Conservation (phyloP, 805 yeast species). For the Candida awuae region DNA sequence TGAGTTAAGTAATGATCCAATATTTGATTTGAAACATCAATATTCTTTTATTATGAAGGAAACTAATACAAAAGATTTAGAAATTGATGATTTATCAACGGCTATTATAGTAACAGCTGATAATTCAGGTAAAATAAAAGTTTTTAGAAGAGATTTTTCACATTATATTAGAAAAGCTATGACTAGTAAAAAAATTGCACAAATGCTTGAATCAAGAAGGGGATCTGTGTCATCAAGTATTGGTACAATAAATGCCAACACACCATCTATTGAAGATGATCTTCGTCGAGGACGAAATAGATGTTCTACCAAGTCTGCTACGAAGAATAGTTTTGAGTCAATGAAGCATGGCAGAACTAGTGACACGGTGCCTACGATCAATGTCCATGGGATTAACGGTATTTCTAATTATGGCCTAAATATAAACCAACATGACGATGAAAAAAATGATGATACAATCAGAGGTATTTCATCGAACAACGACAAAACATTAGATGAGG, state of each 20-base stretch:
- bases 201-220: slow-evolving; percentile 4
- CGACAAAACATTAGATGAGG: no score
- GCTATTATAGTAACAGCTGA: slow-evolving; percentile 71
- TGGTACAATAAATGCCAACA: background rate
- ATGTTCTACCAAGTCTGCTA: no score
- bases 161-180: slow-evolving; percentile 32
- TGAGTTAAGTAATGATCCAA: slow-evolving; percentile 69
- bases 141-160: slow-evolving; percentile 75
- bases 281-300: no score
- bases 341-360: no score
- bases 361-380: no score
- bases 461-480: background rate
- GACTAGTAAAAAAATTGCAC: slow-evolving; percentile 12
- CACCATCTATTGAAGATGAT: background rate
- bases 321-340: no score
- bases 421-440: background rate
- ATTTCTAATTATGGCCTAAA: no score
- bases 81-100: slow-evolving; percentile 30
- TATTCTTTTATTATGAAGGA: slow-evolving; percentile 7
- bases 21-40: slow-evolving; percentile 48
- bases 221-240: background rate
- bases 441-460: background rate
- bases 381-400: no score
- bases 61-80: slow-evolving; percentile 9
- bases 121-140: slow-evolving; percentile 60